phyloP scores from a whole-genome alignment of 2,329 filamentous ascomycete species.

The Paraconiothyrium brasiliense region DNA sequence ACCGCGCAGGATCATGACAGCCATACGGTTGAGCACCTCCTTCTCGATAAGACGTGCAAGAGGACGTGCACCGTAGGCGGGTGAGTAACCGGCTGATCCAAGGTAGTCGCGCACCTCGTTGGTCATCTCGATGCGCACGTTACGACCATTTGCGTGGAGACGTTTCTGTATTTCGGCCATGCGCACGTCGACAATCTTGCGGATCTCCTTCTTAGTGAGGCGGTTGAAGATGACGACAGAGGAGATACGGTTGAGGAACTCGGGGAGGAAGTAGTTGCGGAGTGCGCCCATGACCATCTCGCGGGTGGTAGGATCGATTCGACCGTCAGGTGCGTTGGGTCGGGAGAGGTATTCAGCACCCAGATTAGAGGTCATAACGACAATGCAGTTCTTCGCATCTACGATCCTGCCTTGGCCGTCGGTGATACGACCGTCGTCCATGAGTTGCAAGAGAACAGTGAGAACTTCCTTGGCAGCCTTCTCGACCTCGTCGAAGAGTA shows the following conservation, averaged over 20 bases:
- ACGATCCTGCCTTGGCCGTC: constrained; percentile 96
- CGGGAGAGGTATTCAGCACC: constrained; percentile 93
- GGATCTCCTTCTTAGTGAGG: constrained; percentile 86
- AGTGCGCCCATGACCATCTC: constrained; percentile 92
- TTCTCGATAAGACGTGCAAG: constrained; percentile 92
- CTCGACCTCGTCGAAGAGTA: constrained; percentile 97
- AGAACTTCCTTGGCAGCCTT: constrained; percentile 98
- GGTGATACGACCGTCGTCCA: constrained; percentile 98
- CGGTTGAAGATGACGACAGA: constrained; percentile 98
- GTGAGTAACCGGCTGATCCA: constrained; percentile 89
- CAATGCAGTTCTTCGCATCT: constrained; percentile 97
- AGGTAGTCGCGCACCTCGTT: constrained; percentile 93
- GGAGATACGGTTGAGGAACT: constrained; percentile 98
- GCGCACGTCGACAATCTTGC: constrained; percentile 93
- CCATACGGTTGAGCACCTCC: constrained; percentile 92
- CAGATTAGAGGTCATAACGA: constrained; percentile 98
- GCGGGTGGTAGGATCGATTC: constrained; percentile 83
- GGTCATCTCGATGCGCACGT: constrained; percentile 83
- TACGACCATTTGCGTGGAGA: constrained; percentile 83
- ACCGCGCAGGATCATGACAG: constrained; percentile 88
- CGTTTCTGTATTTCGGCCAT: constrained; percentile 90
- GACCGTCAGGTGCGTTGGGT: constrained; percentile 79
- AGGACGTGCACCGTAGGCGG: constrained; percentile 92
- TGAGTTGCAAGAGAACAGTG: constrained; percentile 97
- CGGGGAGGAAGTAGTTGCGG: constrained; percentile 95